Evolutionary conservation across 805 yeast genomes (phyloP).

Genomic region (Yarrowia divulgata): DNA sequence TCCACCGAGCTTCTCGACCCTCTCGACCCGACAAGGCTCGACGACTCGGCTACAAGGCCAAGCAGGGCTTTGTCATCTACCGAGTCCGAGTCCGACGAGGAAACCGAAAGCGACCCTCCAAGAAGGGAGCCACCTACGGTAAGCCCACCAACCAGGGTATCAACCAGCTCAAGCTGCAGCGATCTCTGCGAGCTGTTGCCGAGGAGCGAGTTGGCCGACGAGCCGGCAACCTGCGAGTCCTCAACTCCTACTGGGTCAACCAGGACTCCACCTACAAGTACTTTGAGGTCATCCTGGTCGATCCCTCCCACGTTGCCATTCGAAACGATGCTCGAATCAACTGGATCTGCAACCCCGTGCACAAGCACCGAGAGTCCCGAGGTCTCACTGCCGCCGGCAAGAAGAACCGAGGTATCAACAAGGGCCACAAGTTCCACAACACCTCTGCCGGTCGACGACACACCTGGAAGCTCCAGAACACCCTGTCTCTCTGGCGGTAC

Average conservation of each 20-base stretch:
- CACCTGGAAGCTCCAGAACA: constrained; percentile 99
- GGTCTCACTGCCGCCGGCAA: constrained; percentile 98
- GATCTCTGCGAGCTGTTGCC: constrained; percentile 96
- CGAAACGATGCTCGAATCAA: constrained; percentile 98
- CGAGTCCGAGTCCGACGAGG: constrained; percentile 99
- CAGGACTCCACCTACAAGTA: constrained; percentile 99
- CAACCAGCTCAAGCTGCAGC: constrained; percentile 98
- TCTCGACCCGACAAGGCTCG: constrained; percentile 99
- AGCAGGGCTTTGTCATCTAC: constrained; percentile 99
- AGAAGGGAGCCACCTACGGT: constrained; percentile 99
- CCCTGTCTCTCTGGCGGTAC: constrained; percentile 99
- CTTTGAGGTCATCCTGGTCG: constrained; percentile 97
- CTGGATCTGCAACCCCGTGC: constrained; percentile 99
- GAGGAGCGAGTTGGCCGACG: constrained; percentile 99
- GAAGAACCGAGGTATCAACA: constrained; percentile 99
- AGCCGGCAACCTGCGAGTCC: constrained; percentile 98
- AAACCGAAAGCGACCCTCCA: constrained; percentile 99
- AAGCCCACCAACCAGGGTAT: constrained; percentile 99
- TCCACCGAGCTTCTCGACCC: constrained; percentile 99
- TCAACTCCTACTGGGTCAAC: constrained; percentile 99
- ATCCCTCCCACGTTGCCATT: constrained; percentile 98
- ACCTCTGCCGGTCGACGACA: constrained; percentile 98
- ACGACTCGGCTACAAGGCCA: constrained; percentile 99
- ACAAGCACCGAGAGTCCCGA: constrained; percentile 99
- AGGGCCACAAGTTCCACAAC: constrained; percentile 99